phyloP scores from a whole-genome alignment of 768 basidiomycete genomes.

The Amanita pseudoporphyria region DNA sequence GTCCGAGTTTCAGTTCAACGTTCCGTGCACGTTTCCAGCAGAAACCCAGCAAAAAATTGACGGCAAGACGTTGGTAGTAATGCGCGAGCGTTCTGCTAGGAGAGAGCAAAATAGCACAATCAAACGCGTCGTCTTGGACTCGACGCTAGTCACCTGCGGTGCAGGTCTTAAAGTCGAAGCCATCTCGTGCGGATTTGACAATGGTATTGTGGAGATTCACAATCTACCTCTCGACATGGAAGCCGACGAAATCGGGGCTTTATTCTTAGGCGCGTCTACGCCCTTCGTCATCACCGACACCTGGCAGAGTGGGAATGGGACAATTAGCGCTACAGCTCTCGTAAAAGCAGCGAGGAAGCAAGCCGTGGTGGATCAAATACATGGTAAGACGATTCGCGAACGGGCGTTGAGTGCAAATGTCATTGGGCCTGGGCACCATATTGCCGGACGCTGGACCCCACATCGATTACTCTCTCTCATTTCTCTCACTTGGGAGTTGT shows the following conservation, averaged over 20 bases:
- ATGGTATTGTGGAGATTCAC: conserved; percentile 9
- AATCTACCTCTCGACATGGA: conserved; percentile 11
- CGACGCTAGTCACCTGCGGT: conserved; percentile 14
- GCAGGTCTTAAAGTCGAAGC: conserved; percentile 11
- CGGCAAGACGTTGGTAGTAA: neutral
- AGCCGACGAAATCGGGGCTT: conserved; percentile 5
- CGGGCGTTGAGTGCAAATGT: neutral
- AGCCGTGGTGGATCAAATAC: neutral
- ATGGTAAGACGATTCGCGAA: neutral
- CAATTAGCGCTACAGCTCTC: neutral
- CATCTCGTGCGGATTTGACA: conserved; percentile 12
- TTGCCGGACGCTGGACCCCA: neutral
- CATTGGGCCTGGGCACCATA: neutral
- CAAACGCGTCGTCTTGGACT: conserved; percentile 1
- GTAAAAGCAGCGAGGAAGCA: neutral
- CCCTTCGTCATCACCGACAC: conserved; percentile 14
- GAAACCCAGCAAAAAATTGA: neutral
- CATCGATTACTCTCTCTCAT: neutral
- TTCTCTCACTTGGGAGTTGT: neutral
- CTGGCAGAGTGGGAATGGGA: conserved; percentile 7
- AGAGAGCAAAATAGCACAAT: neutral
- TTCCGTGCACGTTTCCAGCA: neutral
- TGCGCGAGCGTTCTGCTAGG: neutral
- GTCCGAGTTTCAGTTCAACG: neutral
- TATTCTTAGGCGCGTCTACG: conserved; percentile 8